phyloP scores from a whole-genome alignment of 192 early-diverging fungal species.

The Coemansia nantahalensis region DNA sequence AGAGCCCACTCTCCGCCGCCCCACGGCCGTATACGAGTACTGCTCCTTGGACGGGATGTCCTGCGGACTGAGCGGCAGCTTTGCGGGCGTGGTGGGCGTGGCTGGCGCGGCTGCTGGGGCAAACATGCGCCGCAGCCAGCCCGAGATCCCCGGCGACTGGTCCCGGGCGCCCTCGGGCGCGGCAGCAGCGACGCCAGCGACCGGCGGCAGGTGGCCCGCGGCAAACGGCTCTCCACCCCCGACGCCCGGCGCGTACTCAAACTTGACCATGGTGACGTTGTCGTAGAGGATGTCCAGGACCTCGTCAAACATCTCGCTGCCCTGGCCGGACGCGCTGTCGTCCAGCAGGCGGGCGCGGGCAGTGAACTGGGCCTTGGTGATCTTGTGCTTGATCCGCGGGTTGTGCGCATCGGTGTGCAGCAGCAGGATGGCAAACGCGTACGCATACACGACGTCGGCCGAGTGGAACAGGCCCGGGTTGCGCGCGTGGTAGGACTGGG shows the following conservation, averaged over 20 bases:
- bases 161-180: too few species aligned
- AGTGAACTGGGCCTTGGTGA: slow-evolving; percentile 79
- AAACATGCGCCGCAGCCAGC: too few species aligned
- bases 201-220: slow-evolving; percentile 9
- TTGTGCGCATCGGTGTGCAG: slow-evolving; percentile 89
- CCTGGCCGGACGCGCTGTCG: slow-evolving; percentile 39
- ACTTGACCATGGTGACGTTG: slow-evolving; percentile 49
- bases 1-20: slow-evolving; percentile 19
- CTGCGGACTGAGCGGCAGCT: too few species aligned
- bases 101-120: too few species aligned
- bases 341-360: slow-evolving; percentile 67
- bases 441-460: slow-evolving; percentile 66
- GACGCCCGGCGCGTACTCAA: slow-evolving; percentile 41
- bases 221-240: slow-evolving; percentile 1
- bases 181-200: too few species aligned
- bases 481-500: slow-evolving; percentile 64
- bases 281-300: slow-evolving; percentile 67
- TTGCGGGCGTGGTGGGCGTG: too few species aligned
- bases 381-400: slow-evolving; percentile 73
- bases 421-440: slow-evolving; percentile 78
- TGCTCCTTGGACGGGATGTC: too few species aligned
- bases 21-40: slow-evolving; percentile 40
- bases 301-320: slow-evolving; percentile 61
- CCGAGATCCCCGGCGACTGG: too few species aligned
- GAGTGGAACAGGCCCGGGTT: slow-evolving; percentile 65